These are phyloP conservation scores for Erodium trifolium DNA, from an alignment of 441 rosid species.

Conservation along the genomic window DNA sequence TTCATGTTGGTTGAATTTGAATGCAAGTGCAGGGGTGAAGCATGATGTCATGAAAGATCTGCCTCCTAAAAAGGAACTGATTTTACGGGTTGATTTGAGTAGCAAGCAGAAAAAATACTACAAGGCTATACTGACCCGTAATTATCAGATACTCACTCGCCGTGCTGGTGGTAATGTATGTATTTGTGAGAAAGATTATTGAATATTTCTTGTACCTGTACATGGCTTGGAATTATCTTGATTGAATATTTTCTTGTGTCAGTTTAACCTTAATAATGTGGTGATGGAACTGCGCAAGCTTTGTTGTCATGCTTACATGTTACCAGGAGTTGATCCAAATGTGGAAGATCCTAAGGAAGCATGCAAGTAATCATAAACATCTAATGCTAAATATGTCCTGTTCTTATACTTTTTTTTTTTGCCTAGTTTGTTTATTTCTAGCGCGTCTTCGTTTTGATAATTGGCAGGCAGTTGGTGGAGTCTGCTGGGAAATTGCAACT, in stretches of 20 bases:
- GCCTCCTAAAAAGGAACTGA: constrained; percentile 98
- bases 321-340: constrained; percentile 90
- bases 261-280: constrained; percentile 91
- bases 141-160: constrained; percentile 82
- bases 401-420: neutral
- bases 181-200: constrained; percentile 12
- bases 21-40: constrained; percentile 70
- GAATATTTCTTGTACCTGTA: too few species aligned
- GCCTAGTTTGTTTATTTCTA: neutral
- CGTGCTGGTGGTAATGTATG: constrained; percentile 91
- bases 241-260: constrained; percentile 25
- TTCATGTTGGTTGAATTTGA: neutral
- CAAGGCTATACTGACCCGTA: constrained; percentile 93
- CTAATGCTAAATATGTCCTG: constrained; percentile 4
- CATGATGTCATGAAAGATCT: constrained; percentile 96
- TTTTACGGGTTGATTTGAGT: constrained; percentile 87
- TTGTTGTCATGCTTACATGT: constrained; percentile 96
- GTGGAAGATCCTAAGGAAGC: constrained; percentile 60
- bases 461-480: constrained; percentile 66
- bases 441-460: too few species aligned
- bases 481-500: constrained; percentile 86
- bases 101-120: constrained; percentile 92
- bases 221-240: too few species aligned
- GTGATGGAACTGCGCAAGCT: constrained; percentile 99
- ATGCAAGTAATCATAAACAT: constrained; percentile 43